A percentile compares a stretch with the other conserved stretches of the same genome.
Evolutionary conservation across 2,329 filamentous ascomycete genomes (phyloP).

Genomic region (Hirsutella minnesotensis): DNA sequence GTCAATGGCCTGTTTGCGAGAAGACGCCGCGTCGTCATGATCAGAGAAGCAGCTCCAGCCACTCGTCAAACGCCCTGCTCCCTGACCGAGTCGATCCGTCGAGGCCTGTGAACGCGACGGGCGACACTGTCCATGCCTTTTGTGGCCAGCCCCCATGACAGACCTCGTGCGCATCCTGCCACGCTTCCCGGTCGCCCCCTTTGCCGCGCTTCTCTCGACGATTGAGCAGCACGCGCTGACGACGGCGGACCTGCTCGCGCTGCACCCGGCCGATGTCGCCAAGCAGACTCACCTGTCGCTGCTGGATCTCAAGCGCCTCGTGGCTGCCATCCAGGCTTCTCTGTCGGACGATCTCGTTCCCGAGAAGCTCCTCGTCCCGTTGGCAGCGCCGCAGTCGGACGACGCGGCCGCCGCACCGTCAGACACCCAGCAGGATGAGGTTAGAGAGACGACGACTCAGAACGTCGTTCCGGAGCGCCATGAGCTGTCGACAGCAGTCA

Average conservation of each 20-base stretch:
- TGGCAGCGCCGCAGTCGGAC: not conserved
- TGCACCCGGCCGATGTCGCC: constrained; percentile 72
- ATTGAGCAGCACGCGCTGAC: constrained; percentile 71
- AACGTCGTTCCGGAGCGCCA: not conserved
- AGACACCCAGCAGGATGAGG: not conserved
- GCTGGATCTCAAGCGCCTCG: constrained; percentile 65
- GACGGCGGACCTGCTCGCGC: constrained; percentile 72
- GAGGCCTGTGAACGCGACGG: too few species aligned
- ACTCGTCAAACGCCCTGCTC: not conserved
- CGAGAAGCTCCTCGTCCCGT: constrained; percentile 4
- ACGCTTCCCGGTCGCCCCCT: constrained; percentile 59
- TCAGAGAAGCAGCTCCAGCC: too few species aligned
- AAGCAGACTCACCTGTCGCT: constrained; percentile 75
- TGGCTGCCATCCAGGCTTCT: constrained; percentile 51
- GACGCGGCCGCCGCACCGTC: not conserved
- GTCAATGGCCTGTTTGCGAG: too few species aligned
- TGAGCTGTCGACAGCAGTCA: constrained; percentile 17
- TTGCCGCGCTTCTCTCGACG: constrained; percentile 62
- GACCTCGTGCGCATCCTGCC: constrained; percentile 79
- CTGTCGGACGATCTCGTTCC: constrained; percentile 49
- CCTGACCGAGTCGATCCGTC: too few species aligned
- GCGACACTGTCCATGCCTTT: not conserved
- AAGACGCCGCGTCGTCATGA: too few species aligned
- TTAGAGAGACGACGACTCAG: not conserved
- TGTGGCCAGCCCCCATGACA: constrained; percentile 49